Conservation (phyloP, 148 eudicot genomes). For the Rhododendron vialii region DNA sequence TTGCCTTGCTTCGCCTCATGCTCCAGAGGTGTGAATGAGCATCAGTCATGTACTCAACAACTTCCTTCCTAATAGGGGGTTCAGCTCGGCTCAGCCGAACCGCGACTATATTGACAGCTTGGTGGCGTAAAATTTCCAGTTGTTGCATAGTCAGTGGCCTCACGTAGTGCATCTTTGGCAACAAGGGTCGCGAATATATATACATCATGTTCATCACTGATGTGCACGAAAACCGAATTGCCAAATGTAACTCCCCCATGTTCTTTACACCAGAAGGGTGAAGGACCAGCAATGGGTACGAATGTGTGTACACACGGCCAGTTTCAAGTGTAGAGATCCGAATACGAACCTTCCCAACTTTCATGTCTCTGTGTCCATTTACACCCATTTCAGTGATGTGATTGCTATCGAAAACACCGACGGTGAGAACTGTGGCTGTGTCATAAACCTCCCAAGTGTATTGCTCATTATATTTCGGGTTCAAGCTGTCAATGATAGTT, state of each 20-base stretch:
- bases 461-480: slow-evolving; percentile 82
- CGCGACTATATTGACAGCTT: slow-evolving; percentile 57
- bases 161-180: slow-evolving; percentile 85
- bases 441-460: slow-evolving; percentile 93
- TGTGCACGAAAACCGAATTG: slow-evolving; percentile 76
- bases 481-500: slow-evolving; percentile 63
- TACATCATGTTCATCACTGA: slow-evolving; percentile 54
- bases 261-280: slow-evolving; percentile 79
- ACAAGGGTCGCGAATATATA: slow-evolving; percentile 53
- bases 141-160: slow-evolving; percentile 53
- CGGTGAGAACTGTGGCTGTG: slow-evolving; percentile 76
- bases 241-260: slow-evolving; percentile 86
- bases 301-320: slow-evolving; percentile 78
- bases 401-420: slow-evolving; percentile 75
- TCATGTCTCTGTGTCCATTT: slow-evolving; percentile 30
- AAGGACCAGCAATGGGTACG: slow-evolving; percentile 74
- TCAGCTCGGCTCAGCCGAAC: slow-evolving; percentile 68
- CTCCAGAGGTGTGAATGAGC: slow-evolving; percentile 80
- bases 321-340: slow-evolving; percentile 83
- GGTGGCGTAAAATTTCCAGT: slow-evolving; percentile 49
- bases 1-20: slow-evolving; percentile 88
- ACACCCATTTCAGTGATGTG: slow-evolving; percentile 12
- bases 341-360: slow-evolving; percentile 68
- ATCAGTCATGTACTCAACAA: slow-evolving; percentile 79
- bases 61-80: slow-evolving; percentile 72